Evolutionary conservation across 73 alveolate genomes (phyloP), one percentile per base, ranked within the genome.

Genomic region (Durusdinium trenchii): DNA sequence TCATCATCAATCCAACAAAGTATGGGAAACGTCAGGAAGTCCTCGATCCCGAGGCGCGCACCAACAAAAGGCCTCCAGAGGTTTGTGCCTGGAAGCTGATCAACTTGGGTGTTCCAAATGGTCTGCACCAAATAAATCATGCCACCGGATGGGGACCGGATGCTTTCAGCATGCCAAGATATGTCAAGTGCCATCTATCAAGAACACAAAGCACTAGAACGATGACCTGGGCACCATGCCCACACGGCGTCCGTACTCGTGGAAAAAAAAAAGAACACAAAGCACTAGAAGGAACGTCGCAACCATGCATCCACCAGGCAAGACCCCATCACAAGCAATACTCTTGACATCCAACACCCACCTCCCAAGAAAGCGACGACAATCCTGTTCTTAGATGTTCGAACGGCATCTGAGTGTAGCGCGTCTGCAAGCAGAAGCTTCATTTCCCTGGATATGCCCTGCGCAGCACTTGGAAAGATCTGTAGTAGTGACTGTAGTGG

Each of bases 381-480:
- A n/a, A n/a, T n/a, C n/a, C n/a, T n/a, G n/a, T n/a, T n/a, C n/a
- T n/a, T n/a, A n/a, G n/a, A n/a, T n/a, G n/a, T n/a, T n/a, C n/a
- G n/a, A n/a, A n/a, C n/a, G 43, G 35, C 42, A 6, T 35, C 42
- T 79, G 52, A 84, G 94, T 61, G 40, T 51, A 23, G 40, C 54
- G n/a, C 94, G 35, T 84, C 94, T 12, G 94, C 94, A 73, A 84
- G 45, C 54, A 84, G n/a, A 20, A 84, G 51, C 45, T 62, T 73
- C 94, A 84, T 84, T 36, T 84, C 76, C 51, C 51, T 84, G 94
- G 76, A 51, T 38, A 84, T 75, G 3, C 94, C 94, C 94, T 84
- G 76, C 20, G 64, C 28, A 54, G 20, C 20, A 54, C 20, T 9
- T 54, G 20, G 9, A 54, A 12, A 20, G 20, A 54, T 12, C 9